These are phyloP conservation scores for Cornus florida DNA, from an alignment of 148 eudicot species.

Conservation along the genomic window DNA sequence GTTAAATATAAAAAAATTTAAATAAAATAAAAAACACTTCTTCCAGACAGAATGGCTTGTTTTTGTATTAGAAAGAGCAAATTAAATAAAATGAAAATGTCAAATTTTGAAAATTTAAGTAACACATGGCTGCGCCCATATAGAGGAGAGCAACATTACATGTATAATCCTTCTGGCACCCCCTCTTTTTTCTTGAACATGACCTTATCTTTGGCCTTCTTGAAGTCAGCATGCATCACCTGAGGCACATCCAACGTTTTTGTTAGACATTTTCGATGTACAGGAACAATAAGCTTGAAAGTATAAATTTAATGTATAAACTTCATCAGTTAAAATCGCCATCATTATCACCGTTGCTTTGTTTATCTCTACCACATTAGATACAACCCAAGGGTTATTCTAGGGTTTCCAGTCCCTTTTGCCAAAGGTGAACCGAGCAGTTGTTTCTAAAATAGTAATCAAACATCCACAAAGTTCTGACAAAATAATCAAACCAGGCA, in stretches of 20 bases:
- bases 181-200: slow-evolving; percentile 96
- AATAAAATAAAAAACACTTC: too few relatives aligned
- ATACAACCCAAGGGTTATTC: too few relatives aligned
- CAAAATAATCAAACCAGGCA: too few relatives aligned
- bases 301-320: too few relatives aligned
- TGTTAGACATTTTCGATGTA: neutral
- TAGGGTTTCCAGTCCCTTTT: too few relatives aligned
- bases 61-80: neutral
- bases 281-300: neutral
- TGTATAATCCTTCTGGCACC: slow-evolving; percentile 86
- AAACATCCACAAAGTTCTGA: too few relatives aligned
- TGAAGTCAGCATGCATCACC: slow-evolving; percentile 76
- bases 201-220: slow-evolving; percentile 88
- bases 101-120: neutral
- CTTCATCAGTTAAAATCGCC: neutral
- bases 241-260: slow-evolving; percentile 13
- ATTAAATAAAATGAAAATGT: neutral
- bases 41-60: neutral
- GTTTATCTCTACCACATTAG: neutral
- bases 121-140: neutral
- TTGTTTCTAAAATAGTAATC: too few relatives aligned
- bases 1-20: too few relatives aligned
- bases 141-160: slow-evolving; percentile 36
- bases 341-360: neutral
- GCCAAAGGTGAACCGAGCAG: too few relatives aligned